Evolutionary conservation across 1,284 basidiomycete species (phyloP).

Genomic region (Cutaneotrichosporon curvatum): DNA sequence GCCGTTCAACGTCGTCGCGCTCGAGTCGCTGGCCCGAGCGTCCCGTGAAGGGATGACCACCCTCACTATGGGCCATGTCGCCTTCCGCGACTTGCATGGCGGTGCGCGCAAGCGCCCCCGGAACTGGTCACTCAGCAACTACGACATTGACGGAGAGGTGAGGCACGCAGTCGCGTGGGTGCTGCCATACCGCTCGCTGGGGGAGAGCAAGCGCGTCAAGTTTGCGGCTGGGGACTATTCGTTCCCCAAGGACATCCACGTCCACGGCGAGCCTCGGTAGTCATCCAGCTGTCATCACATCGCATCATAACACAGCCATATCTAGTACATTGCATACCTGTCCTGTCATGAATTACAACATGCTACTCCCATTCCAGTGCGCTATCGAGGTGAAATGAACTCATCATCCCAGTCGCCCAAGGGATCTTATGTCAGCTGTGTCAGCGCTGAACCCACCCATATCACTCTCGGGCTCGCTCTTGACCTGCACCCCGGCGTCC

Average conservation of each 20-base stretch:
- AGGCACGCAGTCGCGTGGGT: constrained; percentile 21
- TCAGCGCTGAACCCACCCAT: not conserved
- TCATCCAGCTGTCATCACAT: too few species aligned
- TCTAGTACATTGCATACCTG: too few species aligned
- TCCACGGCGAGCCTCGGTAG: too few species aligned
- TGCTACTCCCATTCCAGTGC: too few species aligned
- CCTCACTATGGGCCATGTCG: constrained; percentile 67
- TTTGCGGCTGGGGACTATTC: constrained; percentile 38
- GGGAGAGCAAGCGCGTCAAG: constrained; percentile 38
- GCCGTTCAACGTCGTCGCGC: constrained; percentile 40
- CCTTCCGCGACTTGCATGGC: constrained; percentile 61
- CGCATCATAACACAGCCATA: too few species aligned
- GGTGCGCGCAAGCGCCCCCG: constrained; percentile 32
- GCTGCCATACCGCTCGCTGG: constrained; percentile 38
- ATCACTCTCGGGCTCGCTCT: constrained; percentile 11
- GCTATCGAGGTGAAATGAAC: too few species aligned
- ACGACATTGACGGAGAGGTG: constrained; percentile 8
- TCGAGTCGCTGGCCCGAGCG: constrained; percentile 59
- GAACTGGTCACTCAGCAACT: constrained; percentile 32
- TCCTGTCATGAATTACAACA: too few species aligned
- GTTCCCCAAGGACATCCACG: constrained; percentile 23
- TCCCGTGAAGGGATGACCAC: constrained; percentile 68
- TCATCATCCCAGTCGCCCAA: not conserved
- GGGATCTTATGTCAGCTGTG: constrained; percentile 7
- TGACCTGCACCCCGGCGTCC: constrained; percentile 2